Evolutionary conservation across 768 basidiomycete species (phyloP), one percentile per base, ranked within the genome.

Genomic region (Termitomyces bulborhizus): DNA sequence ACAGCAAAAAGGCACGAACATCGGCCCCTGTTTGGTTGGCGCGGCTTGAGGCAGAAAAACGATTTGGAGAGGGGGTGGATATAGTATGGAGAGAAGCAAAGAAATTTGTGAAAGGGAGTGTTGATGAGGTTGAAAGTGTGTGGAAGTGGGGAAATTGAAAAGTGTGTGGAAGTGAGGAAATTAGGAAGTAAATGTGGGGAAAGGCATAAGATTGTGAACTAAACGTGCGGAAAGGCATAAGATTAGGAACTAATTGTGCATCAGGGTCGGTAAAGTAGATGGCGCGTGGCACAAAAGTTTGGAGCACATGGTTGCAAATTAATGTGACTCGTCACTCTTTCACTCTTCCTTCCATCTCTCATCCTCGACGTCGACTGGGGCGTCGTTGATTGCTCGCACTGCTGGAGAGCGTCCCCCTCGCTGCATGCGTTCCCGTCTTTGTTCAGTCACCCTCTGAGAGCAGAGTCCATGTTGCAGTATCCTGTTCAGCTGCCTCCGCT

Each of bases 401-500:
- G 31, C 8, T 9, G 31, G 8, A 32, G 8, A 32, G 8, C 1
- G 8, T 32, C 8, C 8, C 31, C 31, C 8, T 62, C 51, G 50
- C 70, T 78, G 53, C 37, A 54, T 54, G 44, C 52, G 44, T 37
- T 36, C 34, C 66, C 66, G 66, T 69, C 66, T 65, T 63, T 61
- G 31, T 34, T 21, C 31, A 43, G 51, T 1, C 3, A 7, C 42
- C 78, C 73, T 80, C 81, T 81, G 80, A 68, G 68, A 63, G 67
- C 65, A 68, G 67, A 63, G 69, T 9, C 76, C 71, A 85, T 85
- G 83, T 80, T 84, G 79, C 82, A 83, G 73, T 81, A 80, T 66
- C 72, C 76, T 52, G 64, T 73, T 55, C 73, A 74, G 64, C 70
- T 72, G 47, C 73, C 74, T 26, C 73, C 71, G 63, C 71, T 71